These are phyloP conservation scores for Emergomyces orientalis DNA, from an alignment of 2,329 filamentous ascomycete species.

Conservation along the genomic window DNA sequence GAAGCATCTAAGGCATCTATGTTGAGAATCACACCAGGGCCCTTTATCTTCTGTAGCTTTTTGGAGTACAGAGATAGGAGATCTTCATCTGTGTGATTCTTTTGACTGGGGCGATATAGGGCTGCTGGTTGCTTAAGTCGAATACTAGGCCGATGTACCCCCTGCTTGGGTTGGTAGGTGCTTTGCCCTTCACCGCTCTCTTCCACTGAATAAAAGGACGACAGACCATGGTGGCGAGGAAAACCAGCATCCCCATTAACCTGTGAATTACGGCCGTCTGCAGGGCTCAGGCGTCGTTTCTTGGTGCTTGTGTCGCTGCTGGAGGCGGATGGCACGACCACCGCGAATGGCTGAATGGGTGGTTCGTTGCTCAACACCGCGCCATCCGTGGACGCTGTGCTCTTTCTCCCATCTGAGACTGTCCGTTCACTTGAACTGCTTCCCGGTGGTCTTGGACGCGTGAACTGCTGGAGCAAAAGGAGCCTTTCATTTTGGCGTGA, in stretches of 20 bases:
- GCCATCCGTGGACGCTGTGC: not conserved
- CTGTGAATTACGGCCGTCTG: not conserved
- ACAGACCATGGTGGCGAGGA: constrained; percentile 9
- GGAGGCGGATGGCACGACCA: not conserved
- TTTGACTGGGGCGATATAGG: not conserved
- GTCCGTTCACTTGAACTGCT: not conserved
- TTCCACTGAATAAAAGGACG: constrained; percentile 6
- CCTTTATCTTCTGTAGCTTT: constrained; percentile 22
- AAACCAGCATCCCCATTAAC: not conserved
- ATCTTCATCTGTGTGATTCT: not conserved
- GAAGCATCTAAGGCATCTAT: constrained; percentile 11
- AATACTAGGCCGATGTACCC: not conserved
- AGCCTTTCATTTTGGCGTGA: not conserved
- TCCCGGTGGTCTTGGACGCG: not conserved
- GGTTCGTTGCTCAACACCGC: not conserved
- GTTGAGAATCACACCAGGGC: constrained; percentile 23
- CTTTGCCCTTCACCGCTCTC: not conserved
- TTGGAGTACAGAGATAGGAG: constrained; percentile 13
- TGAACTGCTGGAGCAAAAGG: not conserved
- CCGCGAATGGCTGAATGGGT: not conserved
- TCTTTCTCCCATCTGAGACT: not conserved
- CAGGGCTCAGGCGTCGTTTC: not conserved
- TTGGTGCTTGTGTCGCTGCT: not conserved
- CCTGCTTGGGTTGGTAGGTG: not conserved
- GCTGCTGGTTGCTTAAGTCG: not conserved